A percentile compares a stretch with the other conserved stretches of the same genome.
phyloP scores from a whole-genome alignment of 805 yeast species.

The Ogataea trehalophila region DNA sequence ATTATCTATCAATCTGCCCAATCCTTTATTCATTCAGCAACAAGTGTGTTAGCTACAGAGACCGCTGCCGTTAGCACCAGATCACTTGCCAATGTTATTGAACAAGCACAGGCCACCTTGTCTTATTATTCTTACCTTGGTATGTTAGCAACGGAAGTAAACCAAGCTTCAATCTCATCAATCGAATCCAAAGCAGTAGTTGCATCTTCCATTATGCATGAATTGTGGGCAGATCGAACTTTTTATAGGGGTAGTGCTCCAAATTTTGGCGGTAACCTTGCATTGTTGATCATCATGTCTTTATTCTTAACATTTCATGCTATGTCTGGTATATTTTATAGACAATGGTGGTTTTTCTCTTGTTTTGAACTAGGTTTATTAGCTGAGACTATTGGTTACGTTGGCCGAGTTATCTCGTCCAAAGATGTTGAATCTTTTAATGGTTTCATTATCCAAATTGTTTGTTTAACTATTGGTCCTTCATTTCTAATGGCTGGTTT shows the following conservation, averaged over 20 bases:
- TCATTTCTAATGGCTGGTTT: constrained; percentile 83
- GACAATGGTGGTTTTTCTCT: constrained; percentile 63
- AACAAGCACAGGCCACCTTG: constrained; percentile 23
- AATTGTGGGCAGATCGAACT: constrained; percentile 13
- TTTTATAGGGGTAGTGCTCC: constrained; percentile 44
- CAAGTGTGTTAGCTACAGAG: constrained; percentile 13
- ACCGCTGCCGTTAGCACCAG: constrained; percentile 4
- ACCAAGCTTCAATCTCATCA: constrained; percentile 7
- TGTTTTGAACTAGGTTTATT: constrained; percentile 52
- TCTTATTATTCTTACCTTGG: constrained; percentile 23
- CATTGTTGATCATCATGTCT: constrained; percentile 52
- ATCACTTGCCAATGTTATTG: constrained; percentile 3
- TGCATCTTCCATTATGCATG: constrained; percentile 18
- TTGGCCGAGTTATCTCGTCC: constrained; percentile 50
- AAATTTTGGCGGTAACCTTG: constrained; percentile 50
- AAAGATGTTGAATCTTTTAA: constrained; percentile 29
- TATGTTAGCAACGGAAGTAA: constrained; percentile 22
- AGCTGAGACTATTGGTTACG: constrained; percentile 65
- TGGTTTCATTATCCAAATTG: constrained; percentile 58
- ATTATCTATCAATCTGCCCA: constrained; percentile 10
- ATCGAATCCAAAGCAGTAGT: constrained; percentile 16
- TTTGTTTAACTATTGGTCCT: constrained; percentile 72
- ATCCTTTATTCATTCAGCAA: constrained; percentile 7
- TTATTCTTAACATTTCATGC: constrained; percentile 41
- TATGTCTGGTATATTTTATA: constrained; percentile 37